Evolutionary conservation across 306 rosid species (phyloP).

Genomic region (Oemleria cerasiformis): DNA sequence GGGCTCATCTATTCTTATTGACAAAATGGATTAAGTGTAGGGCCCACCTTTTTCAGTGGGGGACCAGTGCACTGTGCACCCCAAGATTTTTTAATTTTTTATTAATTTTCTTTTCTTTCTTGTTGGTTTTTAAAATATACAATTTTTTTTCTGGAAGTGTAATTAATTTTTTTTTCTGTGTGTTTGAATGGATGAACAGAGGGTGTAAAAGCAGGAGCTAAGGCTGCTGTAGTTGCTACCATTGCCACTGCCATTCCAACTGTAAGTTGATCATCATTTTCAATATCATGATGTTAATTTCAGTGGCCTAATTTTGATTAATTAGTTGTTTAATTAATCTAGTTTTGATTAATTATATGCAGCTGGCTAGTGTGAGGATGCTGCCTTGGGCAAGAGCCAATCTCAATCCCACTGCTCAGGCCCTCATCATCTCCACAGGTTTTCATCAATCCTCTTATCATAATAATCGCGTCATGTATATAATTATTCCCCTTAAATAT

Average conservation of each 20-base stretch:
- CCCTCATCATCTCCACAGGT: conserved; percentile 96
- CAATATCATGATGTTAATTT: not conserved
- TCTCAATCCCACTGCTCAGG: conserved; percentile 94
- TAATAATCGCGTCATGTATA: not conserved
- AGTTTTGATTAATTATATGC: conserved; percentile 23
- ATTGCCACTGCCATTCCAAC: conserved; percentile 96
- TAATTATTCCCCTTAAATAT: not conserved
- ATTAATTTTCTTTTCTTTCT: not conserved
- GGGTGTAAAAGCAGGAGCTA: conserved; percentile 92
- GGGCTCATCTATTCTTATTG: conserved; percentile 4
- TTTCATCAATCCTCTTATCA: not conserved
- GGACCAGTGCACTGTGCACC: conserved; percentile 12
- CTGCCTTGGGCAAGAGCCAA: conserved; percentile 96
- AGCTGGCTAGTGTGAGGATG: conserved; percentile 94
- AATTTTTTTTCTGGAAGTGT: not conserved
- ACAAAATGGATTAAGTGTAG: conserved; percentile 7
- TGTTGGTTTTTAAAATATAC: not conserved
- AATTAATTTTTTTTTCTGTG: conserved; percentile 2
- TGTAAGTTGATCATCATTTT: conserved; percentile 30
- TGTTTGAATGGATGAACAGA: conserved; percentile 43
- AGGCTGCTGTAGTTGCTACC: conserved; percentile 80
- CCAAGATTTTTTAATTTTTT: not conserved
- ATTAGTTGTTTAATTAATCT: not conserved
- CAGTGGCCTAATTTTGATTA: not conserved
- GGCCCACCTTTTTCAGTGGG: not conserved